Evolutionary conservation across 1,139 yeast genomes (phyloP), one percentile per base, ranked within the genome.

Genomic region (Scheffersomyces cryptocercus): DNA sequence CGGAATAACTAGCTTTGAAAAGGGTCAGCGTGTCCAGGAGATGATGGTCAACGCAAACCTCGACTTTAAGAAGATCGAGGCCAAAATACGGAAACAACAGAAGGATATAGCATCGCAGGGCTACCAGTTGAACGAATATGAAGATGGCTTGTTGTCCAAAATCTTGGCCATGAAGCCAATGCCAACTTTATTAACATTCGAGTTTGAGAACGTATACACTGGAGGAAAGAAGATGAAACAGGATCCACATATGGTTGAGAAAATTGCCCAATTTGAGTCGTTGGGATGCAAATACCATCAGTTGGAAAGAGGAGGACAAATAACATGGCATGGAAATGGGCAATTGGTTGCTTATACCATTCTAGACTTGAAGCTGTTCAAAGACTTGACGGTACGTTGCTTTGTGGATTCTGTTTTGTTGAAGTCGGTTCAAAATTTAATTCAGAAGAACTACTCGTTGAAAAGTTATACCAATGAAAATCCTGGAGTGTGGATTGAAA

Each of bases 251-350:
- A 54, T 65, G 11, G 64, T 56, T 1, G 69, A 59, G 13, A 63
- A 58, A 34, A 66, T 68, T 33, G 63, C 63, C 33, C 71, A 69
- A 6, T 79, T 79, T 26, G 74, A 77, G 40, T 45, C 46, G 12
- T 31, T 68, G 38, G 77, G 76, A 9, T 67, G 76, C 46, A 52
- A 58, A 30, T 88, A 82, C 57, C 78, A 84, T 26, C 95, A 88
- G 56, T 78, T 95, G 0, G 84, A 82, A 47, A 73, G 99, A 48
- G 99, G 99, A n/a, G 99, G 99, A 0, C 96, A 93, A 61, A 82
- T 93, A 1, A 93, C 99, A 0, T 95, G 89, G 76, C 99, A 95
- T 67, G 98, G 98, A 0, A 85, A 91, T 2, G 99, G 99, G 0
- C 99, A 95, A 64, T 64, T 90, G 37, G 97, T 91, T 3, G 83